A percentile compares a stretch with the other conserved stretches of the same genome.
phyloP scores from a whole-genome alignment of 768 basidiomycete genomes.

The Mycena rosella region DNA sequence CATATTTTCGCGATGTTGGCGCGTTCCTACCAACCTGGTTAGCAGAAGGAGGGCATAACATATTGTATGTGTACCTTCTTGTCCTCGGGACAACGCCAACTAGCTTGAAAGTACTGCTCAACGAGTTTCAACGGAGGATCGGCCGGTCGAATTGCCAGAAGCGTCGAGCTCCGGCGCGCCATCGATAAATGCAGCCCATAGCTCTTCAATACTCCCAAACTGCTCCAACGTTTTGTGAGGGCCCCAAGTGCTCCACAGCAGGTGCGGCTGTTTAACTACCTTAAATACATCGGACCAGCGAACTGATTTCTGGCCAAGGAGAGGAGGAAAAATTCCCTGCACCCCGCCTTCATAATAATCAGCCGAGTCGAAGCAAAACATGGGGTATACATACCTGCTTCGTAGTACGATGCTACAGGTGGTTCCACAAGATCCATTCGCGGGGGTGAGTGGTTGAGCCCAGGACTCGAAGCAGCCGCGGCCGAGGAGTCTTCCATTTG shows the following conservation, averaged over 20 bases:
- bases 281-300: background rate
- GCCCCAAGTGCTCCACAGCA: background rate
- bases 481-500: too few relatives aligned
- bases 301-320: conserved; percentile 4
- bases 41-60: too few relatives aligned
- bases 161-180: background rate
- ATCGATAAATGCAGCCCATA: conserved; percentile 7
- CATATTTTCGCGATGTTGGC: background rate
- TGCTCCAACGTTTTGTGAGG: background rate
- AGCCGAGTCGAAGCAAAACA: background rate
- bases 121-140: conserved; percentile 7
- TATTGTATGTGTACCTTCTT: background rate
- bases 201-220: background rate
- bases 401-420: background rate
- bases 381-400: background rate
- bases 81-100: conserved; percentile 1
- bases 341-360: background rate
- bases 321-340: conserved; percentile 1
- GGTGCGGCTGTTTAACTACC: background rate
- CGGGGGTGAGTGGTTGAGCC: background rate
- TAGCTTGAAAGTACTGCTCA: background rate
- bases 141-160: background rate
- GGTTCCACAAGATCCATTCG: background rate
- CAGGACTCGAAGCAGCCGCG: background rate
- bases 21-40: background rate